Percentiles rank a stretch among this genome's conserved stretches.
Conservation (phyloP, 352 stramenopile genomes). For the Thraustotheca clavata region DNA sequence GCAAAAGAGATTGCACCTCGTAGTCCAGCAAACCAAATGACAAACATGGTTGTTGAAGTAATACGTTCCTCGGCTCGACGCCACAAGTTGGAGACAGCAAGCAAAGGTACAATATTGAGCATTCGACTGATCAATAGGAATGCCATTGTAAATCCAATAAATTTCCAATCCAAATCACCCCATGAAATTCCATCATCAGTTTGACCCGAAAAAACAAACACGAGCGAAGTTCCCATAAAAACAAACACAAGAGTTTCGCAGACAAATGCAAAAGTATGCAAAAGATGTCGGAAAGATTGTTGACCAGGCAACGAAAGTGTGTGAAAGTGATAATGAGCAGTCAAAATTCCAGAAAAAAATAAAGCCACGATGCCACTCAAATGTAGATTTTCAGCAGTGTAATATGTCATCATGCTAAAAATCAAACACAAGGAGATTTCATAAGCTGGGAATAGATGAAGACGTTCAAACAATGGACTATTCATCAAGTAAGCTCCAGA, state of each 20-base stretch:
- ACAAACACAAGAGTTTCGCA: constrained; percentile 80
- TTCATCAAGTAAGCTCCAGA: constrained; percentile 70
- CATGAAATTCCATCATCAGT: constrained; percentile 48
- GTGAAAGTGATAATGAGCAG: constrained; percentile 81
- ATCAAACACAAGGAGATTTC: constrained; percentile 83
- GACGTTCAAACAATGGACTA: constrained; percentile 50
- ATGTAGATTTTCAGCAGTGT: constrained; percentile 64
- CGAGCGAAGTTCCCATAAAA: constrained; percentile 79
- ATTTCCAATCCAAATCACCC: constrained; percentile 72
- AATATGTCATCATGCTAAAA: constrained; percentile 80
- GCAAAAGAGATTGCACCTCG: constrained; percentile 91
- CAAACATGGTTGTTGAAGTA: constrained; percentile 60
- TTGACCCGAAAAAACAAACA: constrained; percentile 74
- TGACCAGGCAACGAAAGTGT: constrained; percentile 73
- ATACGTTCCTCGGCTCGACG: constrained; percentile 49
- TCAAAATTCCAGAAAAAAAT: constrained; percentile 89
- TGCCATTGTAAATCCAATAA: constrained; percentile 67
- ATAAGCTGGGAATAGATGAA: constrained; percentile 77
- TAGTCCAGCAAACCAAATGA: constrained; percentile 90
- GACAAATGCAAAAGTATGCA: constrained; percentile 75
- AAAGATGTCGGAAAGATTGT: constrained; percentile 74
- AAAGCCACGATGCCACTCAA: constrained; percentile 91
- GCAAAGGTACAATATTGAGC: constrained; percentile 67
- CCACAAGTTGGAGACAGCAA: constrained; percentile 64
- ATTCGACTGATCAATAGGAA: constrained; percentile 62